Base-by-base conservation (phyloP, 202 grass and related monocot species). In the Setaria viridis region DNA sequence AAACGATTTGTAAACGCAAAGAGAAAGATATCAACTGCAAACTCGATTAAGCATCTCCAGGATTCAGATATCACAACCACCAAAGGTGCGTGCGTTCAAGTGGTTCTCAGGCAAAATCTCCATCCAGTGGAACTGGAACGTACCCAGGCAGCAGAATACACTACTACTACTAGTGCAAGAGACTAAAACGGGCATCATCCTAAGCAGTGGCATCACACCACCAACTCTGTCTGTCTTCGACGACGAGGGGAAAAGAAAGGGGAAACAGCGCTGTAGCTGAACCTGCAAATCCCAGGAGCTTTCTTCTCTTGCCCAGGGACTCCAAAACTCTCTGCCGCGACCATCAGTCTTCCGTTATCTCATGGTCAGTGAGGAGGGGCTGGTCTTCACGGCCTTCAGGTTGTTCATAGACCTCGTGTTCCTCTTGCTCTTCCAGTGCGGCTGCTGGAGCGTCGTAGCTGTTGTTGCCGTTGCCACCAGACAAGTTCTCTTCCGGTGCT, bases 11-110 rank as follows among this genome's bases (percentile, higher is more conserved):
- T 55, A 15, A 86, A 74, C 21, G 4, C 25, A 53, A 4, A 62
- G 53, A 71, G 9, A 34, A 77, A 74, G 65, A 41, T 30, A 48
- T 41, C 7, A 67, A 68, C 20, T 46, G 34, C 1, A 60, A 83
- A 50, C 51, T 70, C 43, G 64, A 82, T 50, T 51, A 76, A 70
- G 45, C 45, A 77, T 51, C 79, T 81, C 11, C 78, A 75, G 21
- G 60, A 74, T 73, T 72, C 76, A 64, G 53, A 49, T 20, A 20
- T 30, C 62, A 82, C 4, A 70, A n/a, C 1, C 1, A 57, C 16
- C 10, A 48, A 30, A 72, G 51, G 63, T 67, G 2, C 9, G 9
- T 62, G 30, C 14, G 41, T 37, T 75, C n/a, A 41, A 43, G 58
- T 64, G 9, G 2, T 35, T 66, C 35, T 30, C 7, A 63, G 37